Conservation (phyloP, 139 green algal species). For the Chlorella vulgaris region DNA sequence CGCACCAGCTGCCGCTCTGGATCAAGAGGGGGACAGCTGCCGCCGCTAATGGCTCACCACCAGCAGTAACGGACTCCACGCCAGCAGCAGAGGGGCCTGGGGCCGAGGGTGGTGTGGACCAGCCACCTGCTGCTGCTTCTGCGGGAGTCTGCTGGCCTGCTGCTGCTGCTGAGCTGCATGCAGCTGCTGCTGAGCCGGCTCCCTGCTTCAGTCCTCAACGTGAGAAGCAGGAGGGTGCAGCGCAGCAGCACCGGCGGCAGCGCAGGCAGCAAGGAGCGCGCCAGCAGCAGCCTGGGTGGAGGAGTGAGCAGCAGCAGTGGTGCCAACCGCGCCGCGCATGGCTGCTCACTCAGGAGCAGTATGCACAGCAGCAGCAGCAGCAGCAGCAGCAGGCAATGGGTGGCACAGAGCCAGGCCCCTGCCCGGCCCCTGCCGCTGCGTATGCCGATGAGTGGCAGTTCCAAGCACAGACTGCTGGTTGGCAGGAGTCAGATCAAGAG, state of each 20-base stretch:
- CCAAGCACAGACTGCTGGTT: slow-evolving; percentile 68
- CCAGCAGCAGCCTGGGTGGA: neutral
- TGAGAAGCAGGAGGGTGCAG: neutral
- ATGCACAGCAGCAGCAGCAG: neutral
- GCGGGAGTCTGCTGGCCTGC: neutral
- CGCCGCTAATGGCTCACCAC: too few relatives aligned
- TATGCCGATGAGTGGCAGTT: slow-evolving; percentile 50
- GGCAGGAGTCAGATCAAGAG: slow-evolving; percentile 49
- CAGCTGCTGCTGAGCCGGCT: too few relatives aligned
- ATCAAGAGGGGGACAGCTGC: slow-evolving; percentile 13
- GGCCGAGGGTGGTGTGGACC: neutral
- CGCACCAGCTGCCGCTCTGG: slow-evolving; percentile 74
- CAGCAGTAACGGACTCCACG: too few relatives aligned
- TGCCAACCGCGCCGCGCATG: slow-evolving; percentile 5
- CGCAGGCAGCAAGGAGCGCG: neutral
- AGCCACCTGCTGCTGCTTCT: neutral
- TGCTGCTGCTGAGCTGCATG: neutral
- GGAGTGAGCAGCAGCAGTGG: neutral
- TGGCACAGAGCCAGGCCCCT: neutral
- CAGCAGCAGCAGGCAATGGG: neutral
- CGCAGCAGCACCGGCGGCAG: neutral
- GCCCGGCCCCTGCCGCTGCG: neutral
- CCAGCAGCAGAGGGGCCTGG: too few relatives aligned
- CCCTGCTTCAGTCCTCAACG: too few relatives aligned
- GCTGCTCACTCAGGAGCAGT: slow-evolving; percentile 15